phyloP scores from a whole-genome alignment of 73 alveolate genomes.

The Paramecium biaurelia region DNA sequence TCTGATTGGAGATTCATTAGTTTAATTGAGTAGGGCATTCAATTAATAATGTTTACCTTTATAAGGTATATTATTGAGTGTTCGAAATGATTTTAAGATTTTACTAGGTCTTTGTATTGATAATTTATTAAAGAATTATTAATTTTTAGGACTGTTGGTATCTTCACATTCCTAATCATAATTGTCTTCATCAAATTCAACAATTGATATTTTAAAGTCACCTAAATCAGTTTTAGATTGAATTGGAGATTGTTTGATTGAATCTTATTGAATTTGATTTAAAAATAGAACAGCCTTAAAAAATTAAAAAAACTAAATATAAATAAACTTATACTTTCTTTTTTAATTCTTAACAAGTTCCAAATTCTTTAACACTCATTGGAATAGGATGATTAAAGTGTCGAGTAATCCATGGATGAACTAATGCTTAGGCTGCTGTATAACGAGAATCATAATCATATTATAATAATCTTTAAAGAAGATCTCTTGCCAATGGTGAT shows the following conservation, averaged over 20 bases:
- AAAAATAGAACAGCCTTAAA: not conserved
- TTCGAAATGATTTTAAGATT: not conserved
- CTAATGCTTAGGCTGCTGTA: constrained; percentile 28
- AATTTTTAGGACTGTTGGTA: not conserved
- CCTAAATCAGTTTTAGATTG: not conserved
- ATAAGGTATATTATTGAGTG: not conserved
- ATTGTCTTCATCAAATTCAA: not conserved
- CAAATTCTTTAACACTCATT: constrained; percentile 33
- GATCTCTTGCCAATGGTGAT: constrained; percentile 43
- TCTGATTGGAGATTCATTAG: not conserved
- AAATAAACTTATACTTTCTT: not conserved
- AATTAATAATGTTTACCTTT: not conserved
- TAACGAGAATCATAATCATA: constrained; percentile 29
- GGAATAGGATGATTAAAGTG: constrained; percentile 45
- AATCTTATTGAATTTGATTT: not conserved
- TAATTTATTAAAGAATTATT: not conserved
- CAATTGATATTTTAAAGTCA: not conserved
- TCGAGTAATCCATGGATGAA: constrained; percentile 62
- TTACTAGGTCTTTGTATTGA: not conserved
- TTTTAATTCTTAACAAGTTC: not conserved
- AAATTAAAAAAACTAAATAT: not conserved
- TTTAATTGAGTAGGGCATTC: not conserved
- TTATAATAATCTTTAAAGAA: constrained; percentile 37
- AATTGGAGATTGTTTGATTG: not conserved
- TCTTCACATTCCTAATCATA: not conserved